Base-by-base conservation (phyloP, 495 filamentous ascomycete species). In the Pseudevernia furfuracea region DNA sequence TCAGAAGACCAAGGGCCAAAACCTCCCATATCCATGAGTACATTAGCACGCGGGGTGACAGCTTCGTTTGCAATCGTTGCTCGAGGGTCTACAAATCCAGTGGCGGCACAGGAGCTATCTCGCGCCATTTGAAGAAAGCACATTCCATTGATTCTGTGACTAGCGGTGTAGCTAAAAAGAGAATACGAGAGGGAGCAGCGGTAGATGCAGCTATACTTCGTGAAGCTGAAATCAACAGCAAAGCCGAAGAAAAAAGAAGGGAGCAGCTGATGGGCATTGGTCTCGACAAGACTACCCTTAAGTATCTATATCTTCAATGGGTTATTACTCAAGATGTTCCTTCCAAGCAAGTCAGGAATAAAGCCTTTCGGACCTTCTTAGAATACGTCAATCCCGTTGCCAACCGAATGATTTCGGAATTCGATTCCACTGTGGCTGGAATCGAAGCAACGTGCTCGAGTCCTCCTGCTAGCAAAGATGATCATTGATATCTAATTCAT, bases 81-180 rank as follows among this genome's bases (percentile, higher is more conserved):
- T 53, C 49, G 12, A 53, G 15, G 28, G 28, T 19, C 49, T 53
- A 53, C 49, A 17, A 53, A 32, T 32, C 28, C 12, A 53, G 25
- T 32, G 49, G 49, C 28, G 49, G 49, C 28, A 53, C 49, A 32
- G 49, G 49, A 32, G 49, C 49, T 17, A 53, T 53, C 49, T 30
- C 49, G 11, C 49, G 49, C 12, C 49, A 53, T 32, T 19, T 53
- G 28, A 53, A 53, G 7, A 32, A 53, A 53, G 28, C 25, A 32
- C 49, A 53, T 28, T 53, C 17, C 6, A 53, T 53, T 21, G 49
- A 53, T 9, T 1, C 49, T 17, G 8, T 28, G 25, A 28, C 49
- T 17, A 21, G 49, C 49, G 2, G 3, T 30, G 1, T 17, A 28
- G 10, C 49, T 6, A 8, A 32, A 32, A 53, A 19, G 49, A 53